phyloP scores from a whole-genome alignment of 1,284 basidiomycete species.

The Moniliella sp. region DNA sequence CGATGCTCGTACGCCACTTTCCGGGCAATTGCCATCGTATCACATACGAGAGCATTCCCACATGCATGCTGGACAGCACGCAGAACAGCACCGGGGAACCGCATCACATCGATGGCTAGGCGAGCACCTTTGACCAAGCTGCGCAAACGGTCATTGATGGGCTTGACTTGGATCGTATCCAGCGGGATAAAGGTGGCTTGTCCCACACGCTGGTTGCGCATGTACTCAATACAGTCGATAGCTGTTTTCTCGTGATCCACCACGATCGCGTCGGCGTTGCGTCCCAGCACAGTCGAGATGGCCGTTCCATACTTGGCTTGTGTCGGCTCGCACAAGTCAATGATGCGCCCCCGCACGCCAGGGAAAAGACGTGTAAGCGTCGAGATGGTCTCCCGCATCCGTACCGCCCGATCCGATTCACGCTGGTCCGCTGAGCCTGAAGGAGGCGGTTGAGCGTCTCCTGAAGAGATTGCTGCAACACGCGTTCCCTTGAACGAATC shows the following conservation, averaged over 20 bases:
- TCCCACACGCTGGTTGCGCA: conserved; percentile 78
- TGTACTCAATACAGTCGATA: conserved; percentile 89
- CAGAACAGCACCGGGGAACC: conserved; percentile 38
- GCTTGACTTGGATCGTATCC: conserved; percentile 80
- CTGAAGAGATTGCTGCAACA: conserved; percentile 68
- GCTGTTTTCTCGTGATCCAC: conserved; percentile 90
- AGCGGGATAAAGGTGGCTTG: conserved; percentile 92
- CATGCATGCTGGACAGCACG: conserved; percentile 88
- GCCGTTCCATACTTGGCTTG: conserved; percentile 77
- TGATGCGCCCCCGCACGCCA: conserved; percentile 49
- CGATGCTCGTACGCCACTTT: conserved; percentile 77
- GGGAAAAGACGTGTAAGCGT: conserved; percentile 47
- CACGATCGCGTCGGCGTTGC: conserved; percentile 83
- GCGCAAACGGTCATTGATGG: conserved; percentile 79
- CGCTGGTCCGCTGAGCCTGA: conserved; percentile 18
- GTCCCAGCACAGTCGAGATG: conserved; percentile 77
- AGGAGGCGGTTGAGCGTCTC: conserved; percentile 62
- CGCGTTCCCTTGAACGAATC: too few species aligned
- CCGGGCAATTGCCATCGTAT: conserved; percentile 72
- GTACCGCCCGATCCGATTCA: conserved; percentile 62
- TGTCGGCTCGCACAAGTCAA: conserved; percentile 78
- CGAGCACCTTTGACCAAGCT: conserved; percentile 73
- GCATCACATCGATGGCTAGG: conserved; percentile 68
- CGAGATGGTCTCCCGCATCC: conserved; percentile 61
- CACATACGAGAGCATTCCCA: conserved; percentile 80